Percentiles rank a stretch among this genome's conserved stretches.
Conservation (phyloP, 495 filamentous ascomycete species). For the Penicillium arizonense region DNA sequence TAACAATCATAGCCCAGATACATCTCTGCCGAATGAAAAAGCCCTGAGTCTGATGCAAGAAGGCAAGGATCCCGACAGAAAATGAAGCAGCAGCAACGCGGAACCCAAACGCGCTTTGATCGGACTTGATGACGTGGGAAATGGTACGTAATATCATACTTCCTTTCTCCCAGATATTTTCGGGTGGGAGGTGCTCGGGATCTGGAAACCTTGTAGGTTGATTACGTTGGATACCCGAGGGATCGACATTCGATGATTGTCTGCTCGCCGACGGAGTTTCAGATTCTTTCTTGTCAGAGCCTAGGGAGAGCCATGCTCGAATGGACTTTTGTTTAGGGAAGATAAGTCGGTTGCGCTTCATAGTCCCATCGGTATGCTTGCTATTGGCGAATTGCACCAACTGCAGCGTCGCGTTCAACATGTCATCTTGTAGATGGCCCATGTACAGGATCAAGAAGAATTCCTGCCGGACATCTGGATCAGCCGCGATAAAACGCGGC, state of each 20-base stretch:
- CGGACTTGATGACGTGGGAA: conserved; percentile 28
- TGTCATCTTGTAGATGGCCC: conserved; percentile 33
- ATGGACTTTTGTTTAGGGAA: conserved; percentile 56
- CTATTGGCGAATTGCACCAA: conserved; percentile 63
- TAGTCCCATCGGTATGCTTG: conserved; percentile 51
- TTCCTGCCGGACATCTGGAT: conserved; percentile 29
- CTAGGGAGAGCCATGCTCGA: conserved; percentile 34
- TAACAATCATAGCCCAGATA: conserved; percentile 77
- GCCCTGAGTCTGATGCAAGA: conserved; percentile 58
- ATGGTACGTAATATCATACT: conserved; percentile 29
- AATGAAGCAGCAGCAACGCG: conserved; percentile 68
- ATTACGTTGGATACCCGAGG: conserved; percentile 10
- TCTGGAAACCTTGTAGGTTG: conserved; percentile 37
- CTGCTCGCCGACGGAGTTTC: conserved; percentile 9
- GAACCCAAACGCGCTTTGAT: conserved; percentile 58
- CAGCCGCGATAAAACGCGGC: conserved; percentile 4
- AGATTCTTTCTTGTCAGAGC: conserved; percentile 8
- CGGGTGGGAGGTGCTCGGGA: conserved; percentile 70
- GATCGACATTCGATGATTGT: conserved; percentile 20
- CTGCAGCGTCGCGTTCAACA: conserved; percentile 34
- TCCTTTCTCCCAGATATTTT: conserved; percentile 57
- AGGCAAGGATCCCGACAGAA: conserved; percentile 66
- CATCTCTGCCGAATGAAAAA: conserved; percentile 70
- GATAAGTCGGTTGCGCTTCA: conserved; percentile 59
- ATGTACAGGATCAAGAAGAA: conserved; percentile 38